Base-by-base conservation (phyloP, 2,329 filamentous ascomycete genomes). In the Ceratocystis eucalypticola region DNA sequence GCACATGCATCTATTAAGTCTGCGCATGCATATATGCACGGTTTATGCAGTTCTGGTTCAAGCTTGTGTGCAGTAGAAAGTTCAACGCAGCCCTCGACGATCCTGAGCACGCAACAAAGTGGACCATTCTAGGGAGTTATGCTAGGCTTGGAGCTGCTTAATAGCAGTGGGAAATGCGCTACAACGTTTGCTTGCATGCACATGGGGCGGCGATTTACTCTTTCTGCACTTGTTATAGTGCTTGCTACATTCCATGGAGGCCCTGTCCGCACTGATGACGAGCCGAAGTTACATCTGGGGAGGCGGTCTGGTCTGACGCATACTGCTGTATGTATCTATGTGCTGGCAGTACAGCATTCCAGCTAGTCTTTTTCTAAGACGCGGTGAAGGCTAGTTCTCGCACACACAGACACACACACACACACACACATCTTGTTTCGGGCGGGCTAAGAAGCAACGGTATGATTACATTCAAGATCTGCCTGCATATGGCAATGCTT, bases 1-100 rank as follows among this genome's bases (percentile, higher is more conserved):
- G 30, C 37, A 45, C 20, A 25, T 62, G 20, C 33, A 22, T 25
- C 53, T 33, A 30, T 8, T 57, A 57, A 50, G 57, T 44, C n/a
- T 61, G 30, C 25, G 22, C 57, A 61, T 61, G 41, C 30, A 37
- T 59, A 59, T 59, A 37, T 59, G 30, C 55, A 59, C 37, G 55
- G 6, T 22, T 59, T 57, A 57, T 57, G 22, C 53, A 30, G 53
- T 22, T 33, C 12, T 30, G 25, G 12, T 25, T 57, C 22, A 6
- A 57, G 20, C 15, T 57, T 28, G 22, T 33, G 22, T 30, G 30
- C 3, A 28, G 41, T 37, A 25, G 37, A 61, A 22, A 41, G 53
- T 17, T 57, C 22, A 17, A 57, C 30, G 53, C 53, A 57, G 25
- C 25, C 10, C 46, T n/a, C 22, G 5, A 10, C 37, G 3, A 50